Evolutionary conservation across 2,329 filamentous ascomycete genomes (phyloP).

Genomic region (Exophiala sp.): DNA sequence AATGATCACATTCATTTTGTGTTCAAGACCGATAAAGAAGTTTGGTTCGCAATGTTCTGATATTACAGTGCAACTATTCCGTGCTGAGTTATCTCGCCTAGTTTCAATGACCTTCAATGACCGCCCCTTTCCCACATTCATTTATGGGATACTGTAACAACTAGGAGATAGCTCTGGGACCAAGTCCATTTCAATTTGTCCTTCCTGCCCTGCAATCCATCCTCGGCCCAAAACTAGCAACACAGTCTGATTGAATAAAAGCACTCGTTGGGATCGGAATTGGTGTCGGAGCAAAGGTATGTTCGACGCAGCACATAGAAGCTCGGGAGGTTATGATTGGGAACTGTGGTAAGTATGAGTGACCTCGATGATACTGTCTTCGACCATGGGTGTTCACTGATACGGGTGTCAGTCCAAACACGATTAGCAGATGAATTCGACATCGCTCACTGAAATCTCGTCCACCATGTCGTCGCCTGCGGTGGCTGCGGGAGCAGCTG

Average conservation of each 20-base stretch:
- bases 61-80: too few relatives aligned
- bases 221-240: constrained; percentile 12
- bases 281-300: too few relatives aligned
- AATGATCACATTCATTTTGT: too few relatives aligned
- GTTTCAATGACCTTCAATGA: too few relatives aligned
- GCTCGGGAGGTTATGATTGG: too few relatives aligned
- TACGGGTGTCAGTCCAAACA: constrained; percentile 25
- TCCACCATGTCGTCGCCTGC: constrained; percentile 54
- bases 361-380: not conserved
- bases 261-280: not conserved
- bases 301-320: too few relatives aligned
- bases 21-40: too few relatives aligned
- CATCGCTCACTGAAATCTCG: constrained; percentile 50
- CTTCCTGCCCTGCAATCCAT: not conserved
- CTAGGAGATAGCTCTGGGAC: not conserved
- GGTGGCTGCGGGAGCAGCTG: constrained; percentile 45
- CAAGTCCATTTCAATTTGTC: not conserved
- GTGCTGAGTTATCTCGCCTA: too few relatives aligned
- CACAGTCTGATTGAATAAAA: constrained; percentile 19
- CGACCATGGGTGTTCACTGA: constrained; percentile 22
- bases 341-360: not conserved
- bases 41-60: too few relatives aligned
- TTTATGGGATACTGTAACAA: too few relatives aligned
- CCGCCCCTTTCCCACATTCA: too few relatives aligned
- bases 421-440: constrained; percentile 21